Evolutionary conservation across 768 basidiomycete species (phyloP).

Genomic region (Amanita phalloides): DNA sequence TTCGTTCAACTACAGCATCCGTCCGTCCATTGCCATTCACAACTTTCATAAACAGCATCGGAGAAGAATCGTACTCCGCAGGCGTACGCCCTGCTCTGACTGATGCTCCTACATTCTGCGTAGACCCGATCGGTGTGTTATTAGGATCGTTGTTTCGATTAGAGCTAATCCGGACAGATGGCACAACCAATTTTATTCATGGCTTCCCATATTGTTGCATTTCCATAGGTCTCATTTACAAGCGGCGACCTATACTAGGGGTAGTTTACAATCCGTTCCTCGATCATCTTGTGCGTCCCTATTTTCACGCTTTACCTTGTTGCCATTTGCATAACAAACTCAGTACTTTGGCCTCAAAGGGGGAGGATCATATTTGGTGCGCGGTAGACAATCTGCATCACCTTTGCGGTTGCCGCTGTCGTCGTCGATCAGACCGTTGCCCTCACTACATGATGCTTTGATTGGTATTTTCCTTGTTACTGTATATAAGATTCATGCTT

Average conservation of each 20-base stretch:
- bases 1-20: neutral
- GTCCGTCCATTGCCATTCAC: neutral
- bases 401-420: conserved; percentile 58
- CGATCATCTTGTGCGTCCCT: conserved; percentile 53
- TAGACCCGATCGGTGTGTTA: conserved; percentile 80
- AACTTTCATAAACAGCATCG: conserved; percentile 46
- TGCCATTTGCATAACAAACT: neutral
- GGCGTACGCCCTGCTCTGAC: conserved; percentile 63
- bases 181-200: conserved; percentile 83
- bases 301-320: too few species aligned
- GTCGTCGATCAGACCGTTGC: conserved; percentile 45
- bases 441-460: conserved; percentile 60
- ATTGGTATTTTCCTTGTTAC: conserved; percentile 26
- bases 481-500: neutral
- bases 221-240: conserved; percentile 83
- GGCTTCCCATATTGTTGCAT: conserved; percentile 85
- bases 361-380: conserved; percentile 69
- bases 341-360: conserved; percentile 75
- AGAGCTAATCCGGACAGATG: conserved; percentile 34
- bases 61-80: conserved; percentile 85
- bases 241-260: conserved; percentile 73
- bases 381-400: conserved; percentile 22
- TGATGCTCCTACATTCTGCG: conserved; percentile 89
- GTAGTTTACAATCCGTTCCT: conserved; percentile 94
- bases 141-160: neutral